phyloP scores from a whole-genome alignment of 768 basidiomycete genomes.

The Phylloporus rhodoxanthus region DNA sequence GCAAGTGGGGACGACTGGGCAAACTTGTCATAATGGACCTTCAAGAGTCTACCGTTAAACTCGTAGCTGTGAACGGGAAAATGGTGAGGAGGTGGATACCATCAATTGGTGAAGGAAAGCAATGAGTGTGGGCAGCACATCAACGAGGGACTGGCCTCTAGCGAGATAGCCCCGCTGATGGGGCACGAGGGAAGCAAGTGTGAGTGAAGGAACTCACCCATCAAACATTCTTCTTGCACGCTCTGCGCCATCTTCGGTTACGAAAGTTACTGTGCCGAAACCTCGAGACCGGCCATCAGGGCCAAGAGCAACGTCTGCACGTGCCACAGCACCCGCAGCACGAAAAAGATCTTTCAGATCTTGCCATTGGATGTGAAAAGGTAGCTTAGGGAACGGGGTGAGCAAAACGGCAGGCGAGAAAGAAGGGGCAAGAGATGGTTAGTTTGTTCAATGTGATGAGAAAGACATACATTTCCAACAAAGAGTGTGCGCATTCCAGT shows the following conservation, averaged over 20 bases:
- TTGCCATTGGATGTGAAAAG: constrained; percentile 96
- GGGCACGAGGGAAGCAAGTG: neutral
- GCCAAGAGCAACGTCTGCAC: constrained; percentile 87
- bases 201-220: constrained; percentile 51
- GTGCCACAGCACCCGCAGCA: constrained; percentile 80
- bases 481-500: constrained; percentile 58
- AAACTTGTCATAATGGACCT: constrained; percentile 90
- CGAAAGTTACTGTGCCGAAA: constrained; percentile 88
- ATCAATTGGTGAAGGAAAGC: neutral
- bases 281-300: constrained; percentile 86
- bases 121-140: neutral
- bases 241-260: constrained; percentile 78
- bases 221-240: constrained; percentile 84
- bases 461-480: constrained; percentile 75
- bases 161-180: neutral
- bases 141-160: neutral
- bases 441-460: constrained; percentile 3
- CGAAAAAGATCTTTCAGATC: constrained; percentile 96
- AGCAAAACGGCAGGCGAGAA: constrained; percentile 11
- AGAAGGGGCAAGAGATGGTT: neutral
- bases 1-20: constrained; percentile 34
- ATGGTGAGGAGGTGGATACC: constrained; percentile 6
- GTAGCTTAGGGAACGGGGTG: constrained; percentile 51
- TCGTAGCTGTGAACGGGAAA: constrained; percentile 54
- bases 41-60: constrained; percentile 78